Base-by-base conservation (phyloP, 163 green algal species). In the Chlorella variabilis region DNA sequence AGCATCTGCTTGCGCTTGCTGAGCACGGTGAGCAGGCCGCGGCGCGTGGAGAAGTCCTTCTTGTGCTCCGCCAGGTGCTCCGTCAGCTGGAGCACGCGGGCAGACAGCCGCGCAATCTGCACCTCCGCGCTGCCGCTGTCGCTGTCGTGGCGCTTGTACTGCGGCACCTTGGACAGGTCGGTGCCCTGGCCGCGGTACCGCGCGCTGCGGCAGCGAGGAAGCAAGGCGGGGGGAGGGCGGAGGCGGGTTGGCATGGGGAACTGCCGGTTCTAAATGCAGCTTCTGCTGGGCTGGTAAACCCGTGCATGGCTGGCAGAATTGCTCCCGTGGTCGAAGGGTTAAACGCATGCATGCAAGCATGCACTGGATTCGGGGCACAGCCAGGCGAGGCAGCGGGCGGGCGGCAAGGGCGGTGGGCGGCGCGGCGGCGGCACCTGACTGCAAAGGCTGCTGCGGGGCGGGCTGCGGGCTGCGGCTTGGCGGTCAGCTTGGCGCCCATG, bases 81-180 rank as follows among this genome's bases (percentile, higher is more conserved):
- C 4, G 92, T 97, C 73, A 98, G 89, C 82, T 98, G 93, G 56
- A 58, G 23, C 21, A 99, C 91, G 62, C 95, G 90, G 0, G 92
- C 92, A 29, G 83, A 91, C 3, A 98, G 86, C 38, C 87, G 87
- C 9, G 94, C 94, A 54, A 99, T 91, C 91, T 99, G 96, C 48
- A 95, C 87, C 87, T 97, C 94, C 58, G 93, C 68, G 17, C 89
- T 95, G 67, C 96, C 96, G 4, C 67, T 86, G 82, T 99, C 96
- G 9, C 69, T 86, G 42, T 89, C 84, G 59, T 91, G 62, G 17
- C 86, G 81, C 80, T 86, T 82, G 69, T 92, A 93, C 18, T 82
- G 34, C 25, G 83, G 11, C 3, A 97, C 88, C 71, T 89, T 88
- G 41, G 80, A 83, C 27, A 95, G 85, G 87, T 98, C 91, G 49